Base-by-base conservation (phyloP, 331 rosid genomes). In the Rhamnella rubrinervis region DNA sequence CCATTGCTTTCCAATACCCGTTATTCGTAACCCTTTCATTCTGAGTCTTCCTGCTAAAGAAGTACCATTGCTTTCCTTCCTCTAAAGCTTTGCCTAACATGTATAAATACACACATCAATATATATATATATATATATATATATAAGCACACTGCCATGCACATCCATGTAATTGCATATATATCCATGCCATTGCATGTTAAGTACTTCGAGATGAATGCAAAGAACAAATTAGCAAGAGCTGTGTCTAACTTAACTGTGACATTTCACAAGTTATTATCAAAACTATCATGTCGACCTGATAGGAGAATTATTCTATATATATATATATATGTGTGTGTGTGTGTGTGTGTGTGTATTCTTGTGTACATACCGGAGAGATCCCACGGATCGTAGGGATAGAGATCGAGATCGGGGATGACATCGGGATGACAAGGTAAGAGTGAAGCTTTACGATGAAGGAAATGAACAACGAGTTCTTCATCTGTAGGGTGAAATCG, bases 321-420 rank as follows among this genome's bases (percentile, higher is more conserved):
- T 50, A 51, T 25, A 49, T 66, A 66, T 49, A n/a, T 51, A 16
- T 51, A 28, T 28, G 18, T 37, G 31, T n/a, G 18, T 61, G 31
- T n/a, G 18, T 61, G 31, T n/a, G 18, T 61, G 31, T n/a, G 18
- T n/a, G n/a, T n/a, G 31, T n/a, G 18, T 61, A 40, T 18, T 1
- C 1, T 1, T 1, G 5, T 1, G 5, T 61, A 28, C 25, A 23
- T 80, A 91, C 97, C 98, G 40, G 85, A 62, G 47, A 93, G 92
- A 7, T 91, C 87, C 98, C 98, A 93, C 0, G 98, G 98, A 67
- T 93, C 93, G 59, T 76, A 85, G 0, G 91, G 86, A 64, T 70
- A 87, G 76, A 89, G 97, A 37, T 84, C 87, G 74, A 93, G 98
- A 74, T 93, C 98, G 71, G 98, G 98, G 46, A 93, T 91, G 82